Base-by-base conservation (phyloP, 2,329 filamentous ascomycete genomes). In the Fusarium udum region DNA sequence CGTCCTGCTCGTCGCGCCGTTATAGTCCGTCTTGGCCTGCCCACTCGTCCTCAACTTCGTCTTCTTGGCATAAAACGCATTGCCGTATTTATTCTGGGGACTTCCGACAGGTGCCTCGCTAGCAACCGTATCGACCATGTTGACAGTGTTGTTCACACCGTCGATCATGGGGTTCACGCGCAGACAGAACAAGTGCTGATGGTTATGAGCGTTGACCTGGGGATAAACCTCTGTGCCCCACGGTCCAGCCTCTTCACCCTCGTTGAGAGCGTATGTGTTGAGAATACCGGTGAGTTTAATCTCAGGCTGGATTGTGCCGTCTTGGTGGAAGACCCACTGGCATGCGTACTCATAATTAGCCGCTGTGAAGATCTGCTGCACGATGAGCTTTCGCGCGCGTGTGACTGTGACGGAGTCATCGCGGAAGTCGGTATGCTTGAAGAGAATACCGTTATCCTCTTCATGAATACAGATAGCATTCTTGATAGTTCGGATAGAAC, bases 381-480 rank as follows among this genome's bases (percentile, higher is more conserved):
- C 88, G 79, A 97, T 88, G 65, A 98, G 89, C 80, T 96, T 97
- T 61, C 94, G 90, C 4, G 92, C 94, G 32, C 95, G 91, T 1
- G 95, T 97, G 9, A 97, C 93, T 15, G 96, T 94, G 61, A 91
- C 90, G 0, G 93, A 95, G 48, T 96, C 92, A 79, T 98, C 95
- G 42, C 95, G 90, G 88, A 97, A 98, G 83, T 98, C 95, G 22
- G 91, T 95, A 84, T 97, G 94, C 84, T 98, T 98, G 89, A 97
- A 97, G 2, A 97, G 86, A 67, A 98, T 96, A 11, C 95, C 95
- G 4, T 90, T 90, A 74, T 98, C 95, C 84, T 98, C 95, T 81
- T 98, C 95, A 83, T 98, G 95, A 74, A 98, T 95, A 82, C 95
- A 98, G 75, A 98, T 92, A 42, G 95, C 95, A 79, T 97, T 97